Evolutionary conservation across 2,329 filamentous ascomycete genomes (phyloP).

Genomic region (Claviceps sp.): DNA sequence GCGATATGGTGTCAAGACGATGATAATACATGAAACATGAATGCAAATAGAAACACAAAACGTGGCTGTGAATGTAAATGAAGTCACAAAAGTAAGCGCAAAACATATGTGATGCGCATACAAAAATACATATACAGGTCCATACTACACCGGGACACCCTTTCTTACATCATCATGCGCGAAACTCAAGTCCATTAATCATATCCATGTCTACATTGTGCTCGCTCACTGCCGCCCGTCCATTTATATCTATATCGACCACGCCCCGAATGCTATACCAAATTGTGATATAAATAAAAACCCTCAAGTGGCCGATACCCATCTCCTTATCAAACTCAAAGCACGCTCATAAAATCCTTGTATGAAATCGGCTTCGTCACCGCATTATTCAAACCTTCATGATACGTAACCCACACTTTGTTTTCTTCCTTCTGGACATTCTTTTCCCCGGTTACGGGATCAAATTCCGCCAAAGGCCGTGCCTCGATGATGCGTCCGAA

Average conservation of each 20-base stretch:
- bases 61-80: too few species aligned
- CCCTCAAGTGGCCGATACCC: neutral
- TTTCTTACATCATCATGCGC: too few species aligned
- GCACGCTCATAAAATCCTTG: slow-evolving; percentile 58
- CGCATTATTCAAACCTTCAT: slow-evolving; percentile 86
- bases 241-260: too few species aligned
- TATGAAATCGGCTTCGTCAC: slow-evolving; percentile 78
- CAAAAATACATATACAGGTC: neutral
- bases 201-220: too few species aligned
- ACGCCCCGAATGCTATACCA: neutral
- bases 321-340: slow-evolving; percentile 25
- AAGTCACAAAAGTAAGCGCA: too few species aligned
- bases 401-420: slow-evolving; percentile 74
- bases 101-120: neutral
- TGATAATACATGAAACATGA: too few species aligned
- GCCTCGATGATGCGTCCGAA: slow-evolving; percentile 60
- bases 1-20: too few species aligned
- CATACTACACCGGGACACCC: neutral
- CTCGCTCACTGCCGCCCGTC: too few species aligned
- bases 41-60: too few species aligned
- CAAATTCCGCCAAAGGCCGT: slow-evolving; percentile 24
- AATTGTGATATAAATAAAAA: neutral
- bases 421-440: slow-evolving; percentile 32
- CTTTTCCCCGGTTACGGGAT: slow-evolving; percentile 23
- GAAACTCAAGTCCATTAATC: too few species aligned